Evolutionary conservation across 2,329 filamentous ascomycete genomes (phyloP).

Genomic region (Passalora sequoiae): DNA sequence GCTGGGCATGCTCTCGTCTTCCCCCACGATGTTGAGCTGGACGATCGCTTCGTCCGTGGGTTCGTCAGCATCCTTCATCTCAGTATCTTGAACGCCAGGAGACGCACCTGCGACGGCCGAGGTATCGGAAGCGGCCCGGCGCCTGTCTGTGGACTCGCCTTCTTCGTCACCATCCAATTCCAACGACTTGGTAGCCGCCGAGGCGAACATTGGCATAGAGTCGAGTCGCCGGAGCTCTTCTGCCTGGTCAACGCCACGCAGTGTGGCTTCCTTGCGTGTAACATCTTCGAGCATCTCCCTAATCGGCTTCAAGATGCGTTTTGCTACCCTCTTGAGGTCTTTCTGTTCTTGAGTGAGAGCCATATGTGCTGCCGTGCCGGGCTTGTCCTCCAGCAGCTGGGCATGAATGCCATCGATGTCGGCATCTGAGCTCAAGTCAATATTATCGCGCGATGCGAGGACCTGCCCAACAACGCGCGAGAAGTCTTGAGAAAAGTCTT

Average conservation of each 20-base stretch:
- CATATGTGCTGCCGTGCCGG: conserved; percentile 37
- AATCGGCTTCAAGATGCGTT: conserved; percentile 78
- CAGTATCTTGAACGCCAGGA: conserved; percentile 24
- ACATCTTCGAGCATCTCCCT: conserved; percentile 74
- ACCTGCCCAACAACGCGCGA: conserved; percentile 52
- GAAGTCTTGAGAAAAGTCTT: conserved; percentile 56
- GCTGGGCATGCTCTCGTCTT: conserved; percentile 17
- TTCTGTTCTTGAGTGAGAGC: conserved; percentile 59
- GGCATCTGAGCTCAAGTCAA: conserved; percentile 17
- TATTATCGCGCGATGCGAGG: conserved; percentile 36
- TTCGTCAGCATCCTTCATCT: conserved; percentile 31
- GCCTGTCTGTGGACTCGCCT: conserved; percentile 22
- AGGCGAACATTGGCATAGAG: conserved; percentile 54
- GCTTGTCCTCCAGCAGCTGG: conserved; percentile 35
- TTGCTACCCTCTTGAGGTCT: conserved; percentile 77
- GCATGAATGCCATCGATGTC: conserved; percentile 36
- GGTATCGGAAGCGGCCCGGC: conserved; percentile 34
- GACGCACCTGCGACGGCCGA: conserved; percentile 37
- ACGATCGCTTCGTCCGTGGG: conserved; percentile 23
- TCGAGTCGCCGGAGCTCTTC: conserved; percentile 69
- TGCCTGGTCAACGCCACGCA: conserved; percentile 65
- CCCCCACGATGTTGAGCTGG: conserved; percentile 20
- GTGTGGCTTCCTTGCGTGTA: conserved; percentile 72
- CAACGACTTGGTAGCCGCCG: conserved; percentile 36
- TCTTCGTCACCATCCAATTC: conserved; percentile 45